Conservation (phyloP, 2,329 filamentous ascomycete genomes). For the Trichoderma brevicompactum region DNA sequence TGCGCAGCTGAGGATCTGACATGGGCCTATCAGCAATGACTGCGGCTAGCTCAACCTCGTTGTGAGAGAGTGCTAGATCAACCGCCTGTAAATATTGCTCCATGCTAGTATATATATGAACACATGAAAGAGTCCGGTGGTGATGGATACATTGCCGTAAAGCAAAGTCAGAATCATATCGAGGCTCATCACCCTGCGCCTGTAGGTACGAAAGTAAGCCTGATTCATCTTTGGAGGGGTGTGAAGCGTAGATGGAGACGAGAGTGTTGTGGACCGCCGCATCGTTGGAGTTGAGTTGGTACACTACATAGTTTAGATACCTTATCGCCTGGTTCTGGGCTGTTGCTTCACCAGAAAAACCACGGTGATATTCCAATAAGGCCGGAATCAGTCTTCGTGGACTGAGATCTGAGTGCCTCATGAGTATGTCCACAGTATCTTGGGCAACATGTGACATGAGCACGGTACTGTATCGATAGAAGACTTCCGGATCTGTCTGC, state of each 20-base stretch:
- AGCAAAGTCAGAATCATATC: constrained; percentile 94
- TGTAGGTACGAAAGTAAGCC: constrained; percentile 87
- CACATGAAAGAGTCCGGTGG: constrained; percentile 88
- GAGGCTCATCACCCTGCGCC: constrained; percentile 82
- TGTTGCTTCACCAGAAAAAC: constrained; percentile 65
- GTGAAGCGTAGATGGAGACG: constrained; percentile 92
- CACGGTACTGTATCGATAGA: constrained; percentile 97
- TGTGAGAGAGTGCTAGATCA: constrained; percentile 85
- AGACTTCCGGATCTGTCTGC: constrained; percentile 89
- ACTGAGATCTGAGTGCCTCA: constrained; percentile 85
- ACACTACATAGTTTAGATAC: constrained; percentile 92
- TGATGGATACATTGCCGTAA: constrained; percentile 94
- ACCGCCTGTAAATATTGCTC: constrained; percentile 92
- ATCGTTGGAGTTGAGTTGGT: constrained; percentile 77
- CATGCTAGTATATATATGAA: constrained; percentile 98
- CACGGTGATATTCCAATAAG: constrained; percentile 89
- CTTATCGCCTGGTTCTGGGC: constrained; percentile 86
- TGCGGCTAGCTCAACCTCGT: constrained; percentile 86
- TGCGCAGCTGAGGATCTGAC: constrained; percentile 77
- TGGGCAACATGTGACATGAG: constrained; percentile 86
- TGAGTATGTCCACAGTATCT: constrained; percentile 92
- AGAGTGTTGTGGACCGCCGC: constrained; percentile 96
- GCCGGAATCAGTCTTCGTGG: constrained; percentile 90
- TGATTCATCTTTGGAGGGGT: constrained; percentile 80
- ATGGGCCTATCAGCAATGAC: constrained; percentile 86